These are phyloP conservation scores for Malassezia japonica DNA, from an alignment of 1,284 basidiomycete species.

Conservation along the genomic window DNA sequence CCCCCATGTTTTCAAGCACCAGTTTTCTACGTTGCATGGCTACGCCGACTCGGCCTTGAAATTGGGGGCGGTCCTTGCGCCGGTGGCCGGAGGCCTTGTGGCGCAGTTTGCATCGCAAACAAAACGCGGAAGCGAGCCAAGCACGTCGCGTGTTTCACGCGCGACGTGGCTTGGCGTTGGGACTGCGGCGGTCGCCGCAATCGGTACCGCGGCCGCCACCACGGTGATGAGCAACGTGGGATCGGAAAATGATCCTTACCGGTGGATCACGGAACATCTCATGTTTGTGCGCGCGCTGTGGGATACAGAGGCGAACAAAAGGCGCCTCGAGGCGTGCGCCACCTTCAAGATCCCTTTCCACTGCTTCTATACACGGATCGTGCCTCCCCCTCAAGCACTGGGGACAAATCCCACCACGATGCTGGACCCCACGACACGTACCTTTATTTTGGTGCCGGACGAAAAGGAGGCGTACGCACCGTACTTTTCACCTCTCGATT, in stretches of 20 bases:
- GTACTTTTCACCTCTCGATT: constrained; percentile 25
- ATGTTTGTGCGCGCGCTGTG: constrained; percentile 79
- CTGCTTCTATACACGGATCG: constrained; percentile 37
- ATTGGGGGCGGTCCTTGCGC: constrained; percentile 38
- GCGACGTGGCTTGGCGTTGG: constrained; percentile 14
- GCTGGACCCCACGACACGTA: constrained; percentile 9
- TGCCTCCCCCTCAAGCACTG: constrained; percentile 1
- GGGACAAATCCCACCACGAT: constrained; percentile 14
- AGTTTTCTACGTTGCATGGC: constrained; percentile 59
- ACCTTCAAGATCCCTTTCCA: constrained; percentile 51
- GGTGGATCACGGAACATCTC: constrained; percentile 76
- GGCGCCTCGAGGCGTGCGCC: constrained; percentile 49
- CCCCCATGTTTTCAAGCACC: constrained; percentile 75
- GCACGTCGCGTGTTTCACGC: constrained; percentile 1
- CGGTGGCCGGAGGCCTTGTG: constrained; percentile 34
- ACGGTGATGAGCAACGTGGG: constrained; percentile 60
- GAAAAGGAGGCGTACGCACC: constrained; percentile 14
- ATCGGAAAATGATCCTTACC: constrained; percentile 44
- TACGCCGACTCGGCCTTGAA: constrained; percentile 4
- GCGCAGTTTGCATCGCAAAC: background rate
- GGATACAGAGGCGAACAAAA: constrained; percentile 62
- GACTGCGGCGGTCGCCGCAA: constrained; percentile 54
- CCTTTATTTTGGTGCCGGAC: constrained; percentile 41
- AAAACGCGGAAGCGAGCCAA: constrained; percentile 7
- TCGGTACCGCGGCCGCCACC: constrained; percentile 63